Percentiles rank a stretch among this genome's conserved stretches.
phyloP scores from a whole-genome alignment of 176 grass and related monocot species.

The Carex pumila region DNA sequence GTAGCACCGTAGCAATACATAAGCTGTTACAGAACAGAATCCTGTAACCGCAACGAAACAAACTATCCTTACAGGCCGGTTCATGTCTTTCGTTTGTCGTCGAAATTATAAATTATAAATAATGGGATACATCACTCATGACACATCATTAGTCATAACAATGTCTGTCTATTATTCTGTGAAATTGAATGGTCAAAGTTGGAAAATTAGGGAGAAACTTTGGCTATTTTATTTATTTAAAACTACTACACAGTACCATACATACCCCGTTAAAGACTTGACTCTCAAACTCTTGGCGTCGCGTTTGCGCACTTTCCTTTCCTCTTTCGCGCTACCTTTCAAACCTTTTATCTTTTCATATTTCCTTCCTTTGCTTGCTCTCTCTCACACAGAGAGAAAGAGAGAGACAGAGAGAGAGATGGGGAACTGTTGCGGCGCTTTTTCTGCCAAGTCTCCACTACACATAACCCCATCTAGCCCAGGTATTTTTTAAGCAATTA shows the following conservation, averaged over 20 bases:
- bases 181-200: neutral
- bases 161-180: too few relatives aligned
- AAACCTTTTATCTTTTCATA: neutral
- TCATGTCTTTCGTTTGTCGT: too few relatives aligned
- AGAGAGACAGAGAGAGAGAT: slow-evolving; percentile 20
- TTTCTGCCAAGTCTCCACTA: slow-evolving; percentile 10
- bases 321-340: neutral
- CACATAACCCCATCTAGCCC: slow-evolving; percentile 42
- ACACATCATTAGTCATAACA: too few relatives aligned
- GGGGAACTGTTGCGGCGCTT: slow-evolving; percentile 52
- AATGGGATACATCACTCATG: too few relatives aligned
- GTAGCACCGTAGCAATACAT: too few relatives aligned
- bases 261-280: neutral
- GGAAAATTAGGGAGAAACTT: neutral
- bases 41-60: too few relatives aligned
- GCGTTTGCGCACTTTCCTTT: neutral
- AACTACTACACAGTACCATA: neutral
- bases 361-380: neutral
- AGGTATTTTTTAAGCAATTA: slow-evolving; percentile 26
- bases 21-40: too few relatives aligned
- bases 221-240: too few relatives aligned
- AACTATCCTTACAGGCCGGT: too few relatives aligned
- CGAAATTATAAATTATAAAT: too few relatives aligned
- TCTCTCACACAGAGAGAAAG: neutral
- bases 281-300: neutral